These are phyloP conservation scores for Kappamyces sp. DNA, from an alignment of 192 early-diverging fungal species.

Conservation along the genomic window DNA sequence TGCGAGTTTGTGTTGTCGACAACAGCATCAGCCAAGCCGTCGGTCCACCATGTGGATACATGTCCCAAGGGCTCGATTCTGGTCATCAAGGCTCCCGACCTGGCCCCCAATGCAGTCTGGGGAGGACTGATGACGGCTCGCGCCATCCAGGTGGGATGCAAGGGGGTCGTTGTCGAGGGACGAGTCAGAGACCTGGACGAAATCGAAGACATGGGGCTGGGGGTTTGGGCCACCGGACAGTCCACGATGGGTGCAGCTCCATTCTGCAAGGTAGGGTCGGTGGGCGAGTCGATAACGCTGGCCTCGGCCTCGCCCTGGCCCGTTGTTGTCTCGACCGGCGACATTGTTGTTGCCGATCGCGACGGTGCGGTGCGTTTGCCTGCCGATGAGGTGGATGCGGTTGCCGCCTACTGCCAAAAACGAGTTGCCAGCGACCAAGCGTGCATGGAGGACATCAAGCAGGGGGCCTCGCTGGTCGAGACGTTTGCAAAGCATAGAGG, in stretches of 20 bases:
- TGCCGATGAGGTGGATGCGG: constrained; percentile 19
- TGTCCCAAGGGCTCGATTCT: constrained; percentile 30
- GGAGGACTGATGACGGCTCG: constrained; percentile 47
- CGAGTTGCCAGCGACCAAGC: constrained; percentile 23
- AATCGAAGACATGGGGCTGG: constrained; percentile 25
- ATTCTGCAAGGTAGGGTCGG: constrained; percentile 17
- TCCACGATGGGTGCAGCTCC: constrained; percentile 35
- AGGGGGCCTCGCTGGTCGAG: constrained; percentile 26
- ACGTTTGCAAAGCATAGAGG: constrained; percentile 39
- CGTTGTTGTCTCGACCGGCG: constrained; percentile 24
- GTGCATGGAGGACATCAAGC: constrained; percentile 34
- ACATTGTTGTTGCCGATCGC: constrained; percentile 44
- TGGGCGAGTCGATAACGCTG: constrained; percentile 32
- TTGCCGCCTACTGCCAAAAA: constrained; percentile 18
- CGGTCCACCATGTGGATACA: constrained; percentile 34
- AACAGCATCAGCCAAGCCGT: constrained; percentile 16
- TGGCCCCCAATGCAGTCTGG: constrained; percentile 41
- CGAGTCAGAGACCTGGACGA: constrained; percentile 41
- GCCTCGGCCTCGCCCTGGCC: constrained; percentile 18
- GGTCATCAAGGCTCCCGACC: constrained; percentile 31
- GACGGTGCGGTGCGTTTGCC: constrained; percentile 48
- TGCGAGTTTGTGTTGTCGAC: constrained; percentile 27
- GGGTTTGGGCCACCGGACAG: constrained; percentile 26
- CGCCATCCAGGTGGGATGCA: constrained; percentile 25
- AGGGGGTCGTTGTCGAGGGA: constrained; percentile 41